These are phyloP conservation scores for Fusarium beomiforme DNA, from an alignment of 2,329 filamentous ascomycete genomes.

Conservation along the genomic window DNA sequence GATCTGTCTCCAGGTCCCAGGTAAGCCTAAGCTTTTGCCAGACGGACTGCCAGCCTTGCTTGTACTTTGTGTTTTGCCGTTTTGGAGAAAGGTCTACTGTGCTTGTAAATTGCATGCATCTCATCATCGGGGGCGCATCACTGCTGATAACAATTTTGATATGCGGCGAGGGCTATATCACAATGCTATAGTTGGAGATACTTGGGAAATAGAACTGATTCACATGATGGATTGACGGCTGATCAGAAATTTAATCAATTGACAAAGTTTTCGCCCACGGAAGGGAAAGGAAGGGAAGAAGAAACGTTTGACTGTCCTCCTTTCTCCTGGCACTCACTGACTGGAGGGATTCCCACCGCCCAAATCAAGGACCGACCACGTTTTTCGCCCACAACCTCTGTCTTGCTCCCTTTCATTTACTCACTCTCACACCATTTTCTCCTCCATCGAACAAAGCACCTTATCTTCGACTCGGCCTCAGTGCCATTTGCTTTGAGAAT, in stretches of 20 bases:
- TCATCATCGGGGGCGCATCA: constrained; percentile 17
- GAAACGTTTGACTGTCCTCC: constrained; percentile 32
- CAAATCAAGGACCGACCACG: constrained; percentile 35
- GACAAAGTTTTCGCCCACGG: not conserved
- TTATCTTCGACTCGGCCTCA: constrained; percentile 18
- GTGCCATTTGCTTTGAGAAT: constrained; percentile 4
- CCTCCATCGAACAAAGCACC: constrained; percentile 7
- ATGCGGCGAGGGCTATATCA: not conserved
- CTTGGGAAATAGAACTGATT: not conserved
- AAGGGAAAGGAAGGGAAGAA: constrained; percentile 12
- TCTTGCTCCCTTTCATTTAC: constrained; percentile 33
- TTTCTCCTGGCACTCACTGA: not conserved
- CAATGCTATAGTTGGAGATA: not conserved
- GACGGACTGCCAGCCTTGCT: constrained; percentile 32
- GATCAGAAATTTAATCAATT: not conserved
- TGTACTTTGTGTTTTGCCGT: constrained; percentile 32
- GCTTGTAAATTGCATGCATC: constrained; percentile 35
- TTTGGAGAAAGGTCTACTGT: constrained; percentile 27
- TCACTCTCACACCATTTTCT: constrained; percentile 23
- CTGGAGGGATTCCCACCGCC: constrained; percentile 27
- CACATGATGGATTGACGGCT: not conserved
- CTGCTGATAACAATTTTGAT: constrained; percentile 1
- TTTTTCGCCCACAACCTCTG: constrained; percentile 35
- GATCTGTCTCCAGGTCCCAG: constrained; percentile 34
- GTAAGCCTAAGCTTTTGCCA: constrained; percentile 30